Evolutionary conservation across 1,139 yeast species (phyloP), one percentile per base, ranked within the genome.

Genomic region (Saccharomycopsis phalli): DNA sequence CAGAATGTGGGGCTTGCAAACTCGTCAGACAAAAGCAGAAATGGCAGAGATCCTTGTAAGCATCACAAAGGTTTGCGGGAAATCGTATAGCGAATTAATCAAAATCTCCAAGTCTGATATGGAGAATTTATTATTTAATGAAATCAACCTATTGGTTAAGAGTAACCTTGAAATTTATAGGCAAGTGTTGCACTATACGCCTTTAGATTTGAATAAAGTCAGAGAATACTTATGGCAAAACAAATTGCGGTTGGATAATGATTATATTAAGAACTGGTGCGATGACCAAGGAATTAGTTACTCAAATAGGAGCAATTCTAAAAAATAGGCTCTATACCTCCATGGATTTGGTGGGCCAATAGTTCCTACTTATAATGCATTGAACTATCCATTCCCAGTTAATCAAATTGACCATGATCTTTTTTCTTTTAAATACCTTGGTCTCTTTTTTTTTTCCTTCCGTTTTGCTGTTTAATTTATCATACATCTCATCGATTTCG

Each of bases 301-400:
- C 17, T 27, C 17, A 3, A 35, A 27, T 19, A 14, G 31, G 8
- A 27, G 8, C n/a, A n/a, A n/a, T n/a, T n/a, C n/a, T n/a, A n/a
- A n/a, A n/a, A n/a, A n/a, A n/a, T n/a, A n/a, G n/a, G n/a, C n/a
- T n/a, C n/a, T n/a, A n/a, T n/a, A n/a, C n/a, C n/a, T n/a, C 11
- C 37, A 23, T 10, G 16, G 10, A 34, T 6, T 21, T 30, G 10
- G 38, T 18, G 11, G 41, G 36, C 48, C 48, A 45, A 18, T 21
- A 36, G 19, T 25, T 32, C 10, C 65, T 63, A 52, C 73, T 71
- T n/a, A 80, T 76, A 7, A 78, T 68, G 51, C 84, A 73, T 50
- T 81, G 88, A 1, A 80, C 83, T 1, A 79, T 63, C 88, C 88
- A 80, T 54, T 81, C 88, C 79, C 84, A 78, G 49, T 71, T 63